These are phyloP conservation scores for Candida morakotiae DNA, from an alignment of 805 yeast genomes.

Conservation along the genomic window DNA sequence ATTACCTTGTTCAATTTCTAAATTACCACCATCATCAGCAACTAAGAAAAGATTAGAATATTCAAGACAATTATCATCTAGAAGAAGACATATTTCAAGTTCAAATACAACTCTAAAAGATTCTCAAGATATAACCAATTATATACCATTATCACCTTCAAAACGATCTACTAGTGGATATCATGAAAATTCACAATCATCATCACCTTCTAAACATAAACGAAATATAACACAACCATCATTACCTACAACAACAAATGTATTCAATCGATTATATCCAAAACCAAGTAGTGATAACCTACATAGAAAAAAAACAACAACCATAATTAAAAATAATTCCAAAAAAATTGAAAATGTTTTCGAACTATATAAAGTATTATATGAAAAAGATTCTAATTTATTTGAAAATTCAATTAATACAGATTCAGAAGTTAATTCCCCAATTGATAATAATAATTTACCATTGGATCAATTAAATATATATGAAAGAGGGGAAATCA, in stretches of 20 bases:
- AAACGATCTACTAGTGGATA: slow-evolving; percentile 1
- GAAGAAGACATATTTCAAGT: slow-evolving; percentile 12
- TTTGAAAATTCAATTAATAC: slow-evolving; percentile 13
- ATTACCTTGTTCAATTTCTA: background rate
- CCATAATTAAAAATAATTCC: background rate
- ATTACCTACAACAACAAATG: slow-evolving; percentile 1
- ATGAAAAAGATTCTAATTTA: slow-evolving; percentile 23
- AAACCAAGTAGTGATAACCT: slow-evolving; percentile 7
- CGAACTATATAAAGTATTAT: slow-evolving; percentile 20
- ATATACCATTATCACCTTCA: background rate
- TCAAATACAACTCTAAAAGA: background rate
- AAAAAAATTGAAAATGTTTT: slow-evolving; percentile 1
- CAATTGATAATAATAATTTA: slow-evolving; percentile 4
- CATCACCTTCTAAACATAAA: slow-evolving; percentile 7
- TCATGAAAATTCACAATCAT: background rate
- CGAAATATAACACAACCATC: slow-evolving; percentile 7
- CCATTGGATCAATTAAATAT: slow-evolving; percentile 30
- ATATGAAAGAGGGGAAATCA: slow-evolving; percentile 60
- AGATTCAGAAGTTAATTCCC: slow-evolving; percentile 3
- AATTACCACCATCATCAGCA: slow-evolving; percentile 6
- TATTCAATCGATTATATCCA: slow-evolving; percentile 9
- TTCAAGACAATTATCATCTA: slow-evolving; percentile 14
- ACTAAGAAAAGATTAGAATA: slow-evolving; percentile 16
- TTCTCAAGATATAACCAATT: too few relatives aligned
- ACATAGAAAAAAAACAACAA: background rate